Evolutionary conservation across 495 filamentous ascomycete species (phyloP), one percentile per base, ranked within the genome.

Genomic region (Aspergillus biplanus): DNA sequence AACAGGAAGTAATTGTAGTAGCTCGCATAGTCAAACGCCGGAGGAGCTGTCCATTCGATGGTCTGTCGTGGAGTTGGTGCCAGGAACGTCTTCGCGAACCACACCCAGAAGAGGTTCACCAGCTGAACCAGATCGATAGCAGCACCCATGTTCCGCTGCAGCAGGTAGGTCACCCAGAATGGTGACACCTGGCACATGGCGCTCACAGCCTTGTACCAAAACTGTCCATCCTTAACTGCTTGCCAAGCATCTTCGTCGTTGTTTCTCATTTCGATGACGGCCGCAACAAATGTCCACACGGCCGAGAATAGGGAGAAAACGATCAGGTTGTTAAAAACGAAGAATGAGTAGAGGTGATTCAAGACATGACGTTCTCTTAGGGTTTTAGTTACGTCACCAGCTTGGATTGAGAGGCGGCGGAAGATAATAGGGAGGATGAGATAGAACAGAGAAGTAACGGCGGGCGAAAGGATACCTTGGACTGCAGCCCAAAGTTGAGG

Each of bases 1-100:
- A 91, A 99, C 16, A 98, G 82, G 75, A 97, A 97, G 75, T 89
- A 83, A 72, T 97, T 98, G 81, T 97, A 98, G 77, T 98, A 97
- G 62, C 85, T 92, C 55, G 95, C 92, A 69, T 97, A 99, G 67
- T 97, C 93, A 74, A 99, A 97, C 11, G 90, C 77, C 3, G 90
- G 92, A 50, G 95, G 95, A 46, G 96, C 96, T 7, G 94, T 96
- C 77, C 93, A 87, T 70, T 97, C 92, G 68, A 98, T 98, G 65
- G 92, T 81, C 73, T 99, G 90, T 47, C 95, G 86, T 46, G 95
- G 96, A 7, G 95, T 99, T 3, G 95, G 94, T 57, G 83, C 85
- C 56, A 91, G 85, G 68, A 97, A 96, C 16, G 87, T 93, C 66
- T 91, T 89, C 62, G 86, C 83, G 70, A 95, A 89, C 73, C 89